These are phyloP conservation scores for Cetradonia linearis DNA, from an alignment of 495 filamentous ascomycete genomes.

Conservation along the genomic window DNA sequence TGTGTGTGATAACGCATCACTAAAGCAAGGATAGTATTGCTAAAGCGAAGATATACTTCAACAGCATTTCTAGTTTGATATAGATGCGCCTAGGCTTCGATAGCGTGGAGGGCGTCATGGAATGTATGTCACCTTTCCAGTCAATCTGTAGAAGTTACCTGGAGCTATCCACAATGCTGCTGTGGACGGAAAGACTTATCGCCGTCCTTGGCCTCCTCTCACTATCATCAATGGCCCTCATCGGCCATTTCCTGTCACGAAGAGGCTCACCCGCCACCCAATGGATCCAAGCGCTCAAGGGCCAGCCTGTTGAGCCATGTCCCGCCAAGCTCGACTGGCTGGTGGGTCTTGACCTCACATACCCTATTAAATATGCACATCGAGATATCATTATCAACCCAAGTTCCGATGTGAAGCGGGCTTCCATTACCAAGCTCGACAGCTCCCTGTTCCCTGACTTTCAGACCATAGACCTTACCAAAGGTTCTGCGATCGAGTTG, in stretches of 20 bases:
- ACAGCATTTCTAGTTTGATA: background rate
- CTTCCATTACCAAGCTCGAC: slow-evolving; percentile 26
- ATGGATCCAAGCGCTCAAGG: slow-evolving; percentile 13
- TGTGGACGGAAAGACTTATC: slow-evolving; percentile 9
- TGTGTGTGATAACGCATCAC: too few relatives aligned
- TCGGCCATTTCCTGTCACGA: slow-evolving; percentile 10
- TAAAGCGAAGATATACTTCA: too few relatives aligned
- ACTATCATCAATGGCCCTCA: slow-evolving; percentile 9
- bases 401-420: slow-evolving; percentile 10
- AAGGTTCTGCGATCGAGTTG: slow-evolving; percentile 30
- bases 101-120: background rate
- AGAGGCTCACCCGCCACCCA: background rate
- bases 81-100: background rate
- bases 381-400: slow-evolving; percentile 24
- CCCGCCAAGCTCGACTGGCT: slow-evolving; percentile 24
- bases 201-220: slow-evolving; percentile 12
- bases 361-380: slow-evolving; percentile 23
- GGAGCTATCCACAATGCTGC: slow-evolving; percentile 8
- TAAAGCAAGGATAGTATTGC: too few relatives aligned
- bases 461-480: slow-evolving; percentile 39
- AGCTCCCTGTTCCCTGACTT: slow-evolving; percentile 37
- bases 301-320: slow-evolving; percentile 10
- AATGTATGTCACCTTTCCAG: background rate
- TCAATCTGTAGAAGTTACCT: background rate
- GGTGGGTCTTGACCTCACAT: slow-evolving; percentile 18